Percentiles rank a stretch among this genome's conserved stretches.
Evolutionary conservation across 2,329 filamentous ascomycete genomes (phyloP).

Genomic region (Phialophora macrospora): DNA sequence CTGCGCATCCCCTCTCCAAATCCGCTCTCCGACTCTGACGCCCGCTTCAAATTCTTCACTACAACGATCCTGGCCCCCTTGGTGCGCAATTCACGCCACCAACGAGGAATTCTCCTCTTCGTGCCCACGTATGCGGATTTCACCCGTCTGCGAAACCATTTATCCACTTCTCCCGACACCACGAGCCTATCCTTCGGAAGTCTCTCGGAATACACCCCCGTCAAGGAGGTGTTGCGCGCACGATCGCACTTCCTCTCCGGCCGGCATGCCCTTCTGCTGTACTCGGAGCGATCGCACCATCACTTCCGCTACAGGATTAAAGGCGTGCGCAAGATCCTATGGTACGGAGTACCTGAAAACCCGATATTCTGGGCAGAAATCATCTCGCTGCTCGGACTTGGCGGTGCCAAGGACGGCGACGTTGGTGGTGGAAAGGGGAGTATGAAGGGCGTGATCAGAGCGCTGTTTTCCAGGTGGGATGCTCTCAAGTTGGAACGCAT

Average conservation of each 20-base stretch:
- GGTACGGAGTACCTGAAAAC: constrained; percentile 91
- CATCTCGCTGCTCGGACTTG: constrained; percentile 50
- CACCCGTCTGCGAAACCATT: constrained; percentile 88
- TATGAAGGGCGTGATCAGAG: constrained; percentile 57
- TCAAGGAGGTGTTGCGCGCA: constrained; percentile 78
- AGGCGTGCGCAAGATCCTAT: constrained; percentile 81
- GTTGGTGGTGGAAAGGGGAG: constrained; percentile 60
- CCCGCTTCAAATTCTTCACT: constrained; percentile 88
- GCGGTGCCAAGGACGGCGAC: constrained; percentile 48
- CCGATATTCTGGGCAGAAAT: constrained; percentile 58
- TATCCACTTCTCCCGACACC: constrained; percentile 69
- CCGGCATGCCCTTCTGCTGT: constrained; percentile 80
- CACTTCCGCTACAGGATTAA: constrained; percentile 85
- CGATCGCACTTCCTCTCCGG: constrained; percentile 86
- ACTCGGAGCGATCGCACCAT: constrained; percentile 95
- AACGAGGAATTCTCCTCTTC: constrained; percentile 79
- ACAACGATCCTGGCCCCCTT: constrained; percentile 78
- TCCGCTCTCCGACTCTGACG: constrained; percentile 78
- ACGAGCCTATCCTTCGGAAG: constrained; percentile 72
- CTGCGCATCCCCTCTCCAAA: constrained; percentile 77
- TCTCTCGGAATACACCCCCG: constrained; percentile 84
- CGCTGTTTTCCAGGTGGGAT: constrained; percentile 87
- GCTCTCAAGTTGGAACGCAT: constrained; percentile 85
- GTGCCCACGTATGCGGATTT: constrained; percentile 95
- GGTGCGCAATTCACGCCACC: constrained; percentile 68